Conservation (phyloP, 345 rosid genomes). For the Hypericum perforatum region DNA sequence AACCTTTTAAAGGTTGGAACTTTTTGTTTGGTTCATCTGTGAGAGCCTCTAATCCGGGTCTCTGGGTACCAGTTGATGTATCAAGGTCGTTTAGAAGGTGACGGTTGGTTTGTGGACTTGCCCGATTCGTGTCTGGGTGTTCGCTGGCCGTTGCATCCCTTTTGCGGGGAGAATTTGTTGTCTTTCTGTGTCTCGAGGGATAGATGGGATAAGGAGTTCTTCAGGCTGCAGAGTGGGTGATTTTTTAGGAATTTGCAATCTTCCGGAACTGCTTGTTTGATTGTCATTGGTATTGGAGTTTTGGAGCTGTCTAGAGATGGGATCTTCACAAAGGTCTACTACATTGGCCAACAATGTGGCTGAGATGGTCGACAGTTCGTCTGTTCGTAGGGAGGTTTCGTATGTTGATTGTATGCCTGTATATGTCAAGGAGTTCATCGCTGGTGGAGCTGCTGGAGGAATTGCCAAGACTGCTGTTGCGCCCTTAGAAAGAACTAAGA, state of each 20-base stretch:
- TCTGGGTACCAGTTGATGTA: constrained; percentile 51
- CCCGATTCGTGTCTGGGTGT: constrained; percentile 39
- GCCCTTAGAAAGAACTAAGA: constrained; percentile 81
- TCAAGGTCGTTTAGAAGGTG: constrained; percentile 36
- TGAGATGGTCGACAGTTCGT: constrained; percentile 49
- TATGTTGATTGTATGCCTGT: constrained; percentile 56
- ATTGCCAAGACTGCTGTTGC: constrained; percentile 90
- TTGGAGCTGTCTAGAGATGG: constrained; percentile 30
- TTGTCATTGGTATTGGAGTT: constrained; percentile 7
- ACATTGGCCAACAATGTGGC: constrained; percentile 56
- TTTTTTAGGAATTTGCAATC: not conserved
- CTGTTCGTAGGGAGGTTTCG: constrained; percentile 28
- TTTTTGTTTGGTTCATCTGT: constrained; percentile 17
- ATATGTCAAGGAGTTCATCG: constrained; percentile 77
- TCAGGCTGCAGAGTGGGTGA: constrained; percentile 50
- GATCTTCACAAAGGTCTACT: constrained; percentile 54
- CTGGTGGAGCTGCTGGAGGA: constrained; percentile 95
- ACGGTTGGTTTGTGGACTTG: constrained; percentile 53
- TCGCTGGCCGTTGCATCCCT: constrained; percentile 45
- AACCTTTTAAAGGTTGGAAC: no score
- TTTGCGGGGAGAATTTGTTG: constrained; percentile 21
- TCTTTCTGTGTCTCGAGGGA: constrained; percentile 51
- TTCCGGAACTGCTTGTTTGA: constrained; percentile 1
- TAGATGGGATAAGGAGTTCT: constrained; percentile 82
- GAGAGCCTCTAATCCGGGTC: constrained; percentile 8